Evolutionary conservation across 176 grass and related monocot genomes (phyloP), one percentile per base, ranked within the genome.

Genomic region (Oryza nivara): DNA sequence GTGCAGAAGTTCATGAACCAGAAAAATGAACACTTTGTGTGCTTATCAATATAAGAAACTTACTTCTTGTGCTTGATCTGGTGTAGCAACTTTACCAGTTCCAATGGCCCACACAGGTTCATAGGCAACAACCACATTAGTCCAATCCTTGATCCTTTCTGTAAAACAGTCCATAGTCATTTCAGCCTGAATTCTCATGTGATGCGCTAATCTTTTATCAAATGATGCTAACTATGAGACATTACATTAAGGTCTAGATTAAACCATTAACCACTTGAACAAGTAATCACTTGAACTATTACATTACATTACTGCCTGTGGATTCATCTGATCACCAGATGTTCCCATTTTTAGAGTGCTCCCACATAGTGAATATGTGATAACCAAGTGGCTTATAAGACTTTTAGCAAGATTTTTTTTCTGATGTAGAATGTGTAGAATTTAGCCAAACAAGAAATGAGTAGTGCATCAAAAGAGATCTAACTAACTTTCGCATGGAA

Each of bases 41-140:
- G 28, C 11, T 68, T 2, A 17, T 70, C 13, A 51, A 16, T 11
- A 16, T 11, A 91, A 17, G 25, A 7, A n/a, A 83, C 87, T 92
- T 96, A 99, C 97, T 85, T 99, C 97, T 73, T 99, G 96, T 40
- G 96, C 96, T 88, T 98, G 96, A 66, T 82, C 93, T 30, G 97
- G 97, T 64, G 86, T 70, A 34, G 97, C 97, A 79, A 99, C 97
- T 82, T 99, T 99, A 26, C 97, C 97, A 1, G 97, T 99, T 79
- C 97, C 97, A 84, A 99, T 99, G 32, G 97, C 97, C 97, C 97
- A 99, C 65, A 99, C 97, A 78, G 97, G 97, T 46, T 99, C 97
- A 9, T 99, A 99, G 36, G 97, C 97, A 34, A 99, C 3, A 25
- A 99, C 97, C 40, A 99, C 93, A 13, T 92, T 96, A 25, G 68